Conservation (phyloP, 2,329 filamentous ascomycete species). For the Ophioceras dolichostomum region DNA sequence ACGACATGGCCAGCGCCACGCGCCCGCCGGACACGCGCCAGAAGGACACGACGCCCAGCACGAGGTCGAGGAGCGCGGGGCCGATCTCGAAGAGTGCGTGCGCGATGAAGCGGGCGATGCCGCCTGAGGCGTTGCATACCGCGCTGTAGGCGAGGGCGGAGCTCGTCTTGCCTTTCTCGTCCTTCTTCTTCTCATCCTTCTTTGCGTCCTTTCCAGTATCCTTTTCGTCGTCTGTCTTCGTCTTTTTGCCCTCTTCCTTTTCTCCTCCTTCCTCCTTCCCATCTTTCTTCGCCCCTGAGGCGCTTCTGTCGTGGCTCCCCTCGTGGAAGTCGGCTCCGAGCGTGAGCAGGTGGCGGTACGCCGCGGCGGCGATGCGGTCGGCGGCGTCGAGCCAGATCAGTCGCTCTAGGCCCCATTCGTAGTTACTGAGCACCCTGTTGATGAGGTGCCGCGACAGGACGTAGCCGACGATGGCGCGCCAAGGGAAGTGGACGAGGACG, state of each 20-base stretch:
- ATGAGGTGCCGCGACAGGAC: background rate
- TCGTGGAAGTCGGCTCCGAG: conserved; percentile 1
- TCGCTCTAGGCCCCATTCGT: background rate
- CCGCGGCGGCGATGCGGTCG: background rate
- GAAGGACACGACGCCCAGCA: background rate
- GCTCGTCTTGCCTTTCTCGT: background rate
- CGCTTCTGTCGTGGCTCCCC: too few species aligned
- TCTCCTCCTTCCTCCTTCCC: too few species aligned
- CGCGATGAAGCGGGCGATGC: background rate
- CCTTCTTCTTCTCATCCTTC: too few species aligned
- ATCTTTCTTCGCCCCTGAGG: too few species aligned
- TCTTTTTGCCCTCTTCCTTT: too few species aligned
- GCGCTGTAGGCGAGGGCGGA: background rate
- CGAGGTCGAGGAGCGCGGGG: background rate
- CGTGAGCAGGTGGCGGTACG: background rate
- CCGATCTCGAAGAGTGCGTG: background rate
- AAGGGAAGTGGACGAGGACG: background rate
- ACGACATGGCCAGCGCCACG: background rate
- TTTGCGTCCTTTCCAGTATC: too few species aligned
- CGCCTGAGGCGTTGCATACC: background rate
- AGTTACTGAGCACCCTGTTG: background rate
- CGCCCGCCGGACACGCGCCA: conserved; percentile 1
- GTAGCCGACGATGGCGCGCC: background rate
- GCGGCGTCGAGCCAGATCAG: background rate
- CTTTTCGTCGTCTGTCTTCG: background rate